Conservation (phyloP, 2,329 filamentous ascomycete species). For the Colletotrichum simmondsii region DNA sequence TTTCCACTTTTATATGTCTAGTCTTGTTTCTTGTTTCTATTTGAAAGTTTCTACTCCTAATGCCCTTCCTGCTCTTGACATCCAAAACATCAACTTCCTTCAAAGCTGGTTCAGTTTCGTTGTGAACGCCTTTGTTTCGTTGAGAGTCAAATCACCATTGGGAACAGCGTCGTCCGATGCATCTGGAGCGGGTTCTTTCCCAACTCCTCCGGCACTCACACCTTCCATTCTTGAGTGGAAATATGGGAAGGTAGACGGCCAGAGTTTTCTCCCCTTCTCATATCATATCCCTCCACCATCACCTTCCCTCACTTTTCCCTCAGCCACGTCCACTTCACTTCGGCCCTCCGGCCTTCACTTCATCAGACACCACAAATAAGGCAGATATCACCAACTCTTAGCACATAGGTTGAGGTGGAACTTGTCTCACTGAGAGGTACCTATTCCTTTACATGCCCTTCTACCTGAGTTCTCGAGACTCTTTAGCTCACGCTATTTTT, state of each 20-base stretch:
- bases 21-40: not conserved
- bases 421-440: not conserved
- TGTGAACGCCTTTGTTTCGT: not conserved
- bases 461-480: not conserved
- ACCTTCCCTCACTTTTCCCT: not conserved
- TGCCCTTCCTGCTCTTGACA: not conserved
- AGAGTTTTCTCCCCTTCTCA: not conserved
- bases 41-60: not conserved
- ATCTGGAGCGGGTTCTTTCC: not conserved
- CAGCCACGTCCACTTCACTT: not conserved
- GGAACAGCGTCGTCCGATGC: not conserved
- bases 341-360: not conserved
- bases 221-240: not conserved
- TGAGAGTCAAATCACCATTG: too few relatives aligned
- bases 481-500: not conserved
- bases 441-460: not conserved
- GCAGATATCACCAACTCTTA: too few relatives aligned
- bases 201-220: not conserved
- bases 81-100: not conserved
- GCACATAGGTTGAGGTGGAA: not conserved
- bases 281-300: not conserved
- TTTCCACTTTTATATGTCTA: not conserved
- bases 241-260: not conserved
- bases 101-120: not conserved
- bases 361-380: not conserved